Evolutionary conservation across 2,329 filamentous ascomycete genomes (phyloP).

Genomic region (Talaromyces sp.): DNA sequence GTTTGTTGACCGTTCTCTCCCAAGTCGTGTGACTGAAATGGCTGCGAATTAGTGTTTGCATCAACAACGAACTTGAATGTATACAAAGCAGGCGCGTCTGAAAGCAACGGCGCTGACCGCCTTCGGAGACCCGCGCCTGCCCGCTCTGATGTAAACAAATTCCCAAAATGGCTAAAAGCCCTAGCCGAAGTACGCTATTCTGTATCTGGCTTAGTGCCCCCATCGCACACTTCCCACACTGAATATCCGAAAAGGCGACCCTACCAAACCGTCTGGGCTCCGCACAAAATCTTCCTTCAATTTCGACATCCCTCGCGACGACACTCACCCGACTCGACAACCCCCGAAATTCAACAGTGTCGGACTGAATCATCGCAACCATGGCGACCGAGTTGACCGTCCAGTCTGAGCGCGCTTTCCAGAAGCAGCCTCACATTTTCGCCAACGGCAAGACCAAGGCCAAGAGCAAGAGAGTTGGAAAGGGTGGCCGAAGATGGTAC

Average conservation of each 20-base stretch:
- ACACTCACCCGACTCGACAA: constrained; percentile 27
- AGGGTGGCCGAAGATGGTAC: constrained; percentile 89
- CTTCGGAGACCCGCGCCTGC: constrained; percentile 12
- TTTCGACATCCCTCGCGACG: constrained; percentile 31
- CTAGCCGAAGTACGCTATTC: constrained; percentile 38
- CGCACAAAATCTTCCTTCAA: constrained; percentile 39
- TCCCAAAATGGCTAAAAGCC: constrained; percentile 29
- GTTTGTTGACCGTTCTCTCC: background rate
- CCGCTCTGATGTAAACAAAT: constrained; percentile 40
- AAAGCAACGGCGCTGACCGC: constrained; percentile 2
- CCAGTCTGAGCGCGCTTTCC: constrained; percentile 99
- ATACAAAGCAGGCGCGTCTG: constrained; percentile 8
- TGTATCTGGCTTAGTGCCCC: constrained; percentile 30
- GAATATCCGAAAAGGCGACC: constrained; percentile 29
- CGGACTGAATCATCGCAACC: constrained; percentile 56
- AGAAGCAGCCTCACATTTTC: constrained; percentile 99
- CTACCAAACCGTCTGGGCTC: constrained; percentile 25
- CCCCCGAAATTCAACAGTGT: constrained; percentile 29
- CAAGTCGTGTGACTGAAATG: background rate
- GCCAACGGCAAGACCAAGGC: constrained; percentile 91
- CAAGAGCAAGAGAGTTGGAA: constrained; percentile 75
- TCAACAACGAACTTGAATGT: background rate
- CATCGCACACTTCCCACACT: constrained; percentile 37
- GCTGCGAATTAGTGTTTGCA: background rate
- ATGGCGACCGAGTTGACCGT: constrained; percentile 99